These are phyloP conservation scores for Fragilaria radians DNA, from an alignment of 108 stramenopile genomes.

Conservation along the genomic window DNA sequence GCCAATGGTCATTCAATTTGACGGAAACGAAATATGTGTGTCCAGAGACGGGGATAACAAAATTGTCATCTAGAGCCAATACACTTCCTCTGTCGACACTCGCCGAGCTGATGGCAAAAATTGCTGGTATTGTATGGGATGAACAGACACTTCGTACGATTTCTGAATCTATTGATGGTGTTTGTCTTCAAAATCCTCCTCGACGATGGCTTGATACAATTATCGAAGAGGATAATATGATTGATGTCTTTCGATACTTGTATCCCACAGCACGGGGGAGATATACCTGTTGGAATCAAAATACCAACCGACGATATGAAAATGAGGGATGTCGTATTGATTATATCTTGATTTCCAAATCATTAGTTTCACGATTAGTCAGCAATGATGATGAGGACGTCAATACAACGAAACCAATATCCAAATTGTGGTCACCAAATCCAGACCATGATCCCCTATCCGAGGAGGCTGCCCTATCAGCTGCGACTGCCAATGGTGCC, in stretches of 20 bases:
- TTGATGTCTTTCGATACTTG: slow-evolving; percentile 76
- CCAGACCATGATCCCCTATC: slow-evolving; percentile 29
- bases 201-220: slow-evolving; percentile 57
- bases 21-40: slow-evolving; percentile 24
- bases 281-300: slow-evolving; percentile 91
- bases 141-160: slow-evolving; percentile 34
- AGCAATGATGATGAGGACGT: too few species aligned
- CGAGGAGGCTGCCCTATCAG: slow-evolving; percentile 69
- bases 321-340: slow-evolving; percentile 89
- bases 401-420: too few species aligned
- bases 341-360: slow-evolving; percentile 70
- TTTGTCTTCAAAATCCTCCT: slow-evolving; percentile 44
- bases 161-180: slow-evolving; percentile 34
- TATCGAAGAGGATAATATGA: slow-evolving; percentile 72
- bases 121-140: slow-evolving; percentile 62
- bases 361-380: slow-evolving; percentile 36
- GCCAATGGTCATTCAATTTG: slow-evolving; percentile 45
- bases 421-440: slow-evolving; percentile 2
- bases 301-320: slow-evolving; percentile 67
- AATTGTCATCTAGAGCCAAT: slow-evolving; percentile 44
- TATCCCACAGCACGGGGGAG: slow-evolving; percentile 76
- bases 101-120: slow-evolving; percentile 66
- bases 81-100: slow-evolving; percentile 33
- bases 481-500: slow-evolving; percentile 69
- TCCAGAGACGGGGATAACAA: slow-evolving; percentile 21